A percentile compares a stretch with the other conserved stretches of the same genome.
Conservation (phyloP, 495 filamentous ascomycete species). For the Xylaria intraflava region DNA sequence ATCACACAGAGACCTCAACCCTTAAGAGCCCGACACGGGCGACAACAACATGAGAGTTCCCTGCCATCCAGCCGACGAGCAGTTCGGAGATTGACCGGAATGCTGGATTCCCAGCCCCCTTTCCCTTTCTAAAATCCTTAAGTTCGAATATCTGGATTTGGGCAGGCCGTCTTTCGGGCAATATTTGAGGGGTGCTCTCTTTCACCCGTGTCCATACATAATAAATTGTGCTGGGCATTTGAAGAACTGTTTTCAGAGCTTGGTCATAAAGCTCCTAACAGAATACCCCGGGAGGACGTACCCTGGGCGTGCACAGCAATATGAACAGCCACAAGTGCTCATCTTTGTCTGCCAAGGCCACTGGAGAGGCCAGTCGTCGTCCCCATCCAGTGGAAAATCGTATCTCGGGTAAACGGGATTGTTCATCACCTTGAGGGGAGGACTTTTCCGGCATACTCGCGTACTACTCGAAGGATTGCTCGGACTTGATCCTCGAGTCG, state of each 20-base stretch:
- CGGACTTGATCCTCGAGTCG: conserved; percentile 71
- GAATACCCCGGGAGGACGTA: background rate
- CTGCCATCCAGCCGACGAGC: background rate
- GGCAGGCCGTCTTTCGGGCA: background rate
- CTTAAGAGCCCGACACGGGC: background rate
- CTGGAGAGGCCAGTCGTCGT: background rate
- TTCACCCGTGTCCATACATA: background rate
- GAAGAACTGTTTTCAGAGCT: background rate
- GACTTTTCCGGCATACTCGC: conserved; percentile 52
- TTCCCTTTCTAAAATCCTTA: too few species aligned
- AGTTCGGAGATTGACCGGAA: background rate
- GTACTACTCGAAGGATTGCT: conserved; percentile 53
- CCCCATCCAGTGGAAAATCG: background rate
- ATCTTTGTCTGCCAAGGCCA: background rate
- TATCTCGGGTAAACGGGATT: background rate
- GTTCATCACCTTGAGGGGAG: conserved; percentile 45
- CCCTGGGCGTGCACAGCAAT: background rate
- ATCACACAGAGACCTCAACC: background rate
- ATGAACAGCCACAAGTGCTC: background rate
- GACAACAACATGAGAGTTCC: background rate
- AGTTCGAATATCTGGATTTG: background rate
- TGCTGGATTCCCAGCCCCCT: too few species aligned
- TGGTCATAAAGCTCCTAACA: background rate
- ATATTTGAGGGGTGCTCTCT: background rate
- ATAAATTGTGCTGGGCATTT: background rate